Conservation (phyloP, 1,139 yeast genomes). For the Scheffersomyces cryptocercus region DNA sequence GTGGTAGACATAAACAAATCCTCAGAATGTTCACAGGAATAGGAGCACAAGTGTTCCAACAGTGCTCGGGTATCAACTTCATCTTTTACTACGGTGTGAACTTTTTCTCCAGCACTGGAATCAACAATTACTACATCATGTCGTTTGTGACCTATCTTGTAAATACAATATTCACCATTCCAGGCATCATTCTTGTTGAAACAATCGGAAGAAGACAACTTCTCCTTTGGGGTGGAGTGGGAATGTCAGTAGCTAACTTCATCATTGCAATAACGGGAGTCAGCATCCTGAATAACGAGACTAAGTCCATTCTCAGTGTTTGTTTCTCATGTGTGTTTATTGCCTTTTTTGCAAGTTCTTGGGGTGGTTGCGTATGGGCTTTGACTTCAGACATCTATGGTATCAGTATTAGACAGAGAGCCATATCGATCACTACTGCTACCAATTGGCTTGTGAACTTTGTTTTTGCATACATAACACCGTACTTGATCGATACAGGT, state of each 20-base stretch:
- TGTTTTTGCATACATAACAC: constrained; percentile 69
- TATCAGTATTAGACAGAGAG: constrained; percentile 71
- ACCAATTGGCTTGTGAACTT: constrained; percentile 80
- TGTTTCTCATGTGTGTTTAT: constrained; percentile 71
- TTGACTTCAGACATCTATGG: constrained; percentile 74
- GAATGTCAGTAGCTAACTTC: constrained; percentile 64
- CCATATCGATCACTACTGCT: constrained; percentile 71
- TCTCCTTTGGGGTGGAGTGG: constrained; percentile 60
- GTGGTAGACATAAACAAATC: constrained; percentile 64
- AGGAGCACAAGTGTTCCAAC: constrained; percentile 69
- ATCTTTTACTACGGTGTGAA: constrained; percentile 79
- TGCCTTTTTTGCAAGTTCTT: constrained; percentile 71
- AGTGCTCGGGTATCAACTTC: constrained; percentile 76
- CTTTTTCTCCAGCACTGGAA: constrained; percentile 65
- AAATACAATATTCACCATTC: constrained; percentile 67
- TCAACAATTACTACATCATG: constrained; percentile 60
- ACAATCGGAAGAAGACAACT: constrained; percentile 65
- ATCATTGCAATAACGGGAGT: constrained; percentile 69
- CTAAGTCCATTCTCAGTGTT: constrained; percentile 33
- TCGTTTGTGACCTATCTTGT: constrained; percentile 73
- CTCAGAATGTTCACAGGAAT: constrained; percentile 70
- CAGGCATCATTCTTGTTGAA: constrained; percentile 71
- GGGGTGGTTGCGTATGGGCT: constrained; percentile 86
- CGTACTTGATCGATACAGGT: constrained; percentile 66
- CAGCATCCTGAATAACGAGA: constrained; percentile 41